A percentile compares a stretch with the other conserved stretches of the same genome.
Evolutionary conservation across 2,329 filamentous ascomycete genomes (phyloP).

Genomic region (Talaromyces sp.): DNA sequence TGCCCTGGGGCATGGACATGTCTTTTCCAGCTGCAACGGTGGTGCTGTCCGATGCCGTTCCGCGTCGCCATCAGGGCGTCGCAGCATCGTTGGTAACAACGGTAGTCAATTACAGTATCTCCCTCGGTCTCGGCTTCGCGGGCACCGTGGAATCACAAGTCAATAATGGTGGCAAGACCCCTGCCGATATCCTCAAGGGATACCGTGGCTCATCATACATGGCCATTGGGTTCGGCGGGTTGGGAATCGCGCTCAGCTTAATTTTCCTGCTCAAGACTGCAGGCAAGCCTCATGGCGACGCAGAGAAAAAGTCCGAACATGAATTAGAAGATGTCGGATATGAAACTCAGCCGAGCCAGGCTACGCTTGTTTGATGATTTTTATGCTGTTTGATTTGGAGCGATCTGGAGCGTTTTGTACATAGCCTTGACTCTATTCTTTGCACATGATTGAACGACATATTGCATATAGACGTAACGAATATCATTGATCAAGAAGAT

Average conservation of each 20-base stretch:
- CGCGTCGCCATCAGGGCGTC: constrained; percentile 45
- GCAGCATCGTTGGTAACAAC: constrained; percentile 56
- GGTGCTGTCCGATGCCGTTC: constrained; percentile 52
- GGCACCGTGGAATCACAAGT: constrained; percentile 55
- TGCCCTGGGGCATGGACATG: constrained; percentile 47
- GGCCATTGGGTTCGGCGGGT: constrained; percentile 27
- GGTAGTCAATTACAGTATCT: constrained; percentile 64
- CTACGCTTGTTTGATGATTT: neutral
- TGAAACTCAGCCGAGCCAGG: neutral
- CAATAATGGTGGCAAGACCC: constrained; percentile 26
- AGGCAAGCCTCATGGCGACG: neutral
- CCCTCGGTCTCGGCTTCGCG: constrained; percentile 60
- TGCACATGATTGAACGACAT: neutral
- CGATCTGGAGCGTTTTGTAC: neutral
- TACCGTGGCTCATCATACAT: constrained; percentile 37
- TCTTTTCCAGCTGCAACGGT: constrained; percentile 58
- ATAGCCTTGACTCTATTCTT: neutral
- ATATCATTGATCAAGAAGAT: too few species aligned
- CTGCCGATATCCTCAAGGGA: constrained; percentile 25
- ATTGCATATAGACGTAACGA: neutral
- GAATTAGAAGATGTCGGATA: neutral
- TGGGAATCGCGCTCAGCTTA: constrained; percentile 17
- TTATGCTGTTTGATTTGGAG: neutral
- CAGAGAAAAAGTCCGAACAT: neutral
- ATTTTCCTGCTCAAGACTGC: constrained; percentile 5